Evolutionary conservation across 108 stramenopile species (phyloP).

Genomic region (Poteriospumella lacustris): DNA sequence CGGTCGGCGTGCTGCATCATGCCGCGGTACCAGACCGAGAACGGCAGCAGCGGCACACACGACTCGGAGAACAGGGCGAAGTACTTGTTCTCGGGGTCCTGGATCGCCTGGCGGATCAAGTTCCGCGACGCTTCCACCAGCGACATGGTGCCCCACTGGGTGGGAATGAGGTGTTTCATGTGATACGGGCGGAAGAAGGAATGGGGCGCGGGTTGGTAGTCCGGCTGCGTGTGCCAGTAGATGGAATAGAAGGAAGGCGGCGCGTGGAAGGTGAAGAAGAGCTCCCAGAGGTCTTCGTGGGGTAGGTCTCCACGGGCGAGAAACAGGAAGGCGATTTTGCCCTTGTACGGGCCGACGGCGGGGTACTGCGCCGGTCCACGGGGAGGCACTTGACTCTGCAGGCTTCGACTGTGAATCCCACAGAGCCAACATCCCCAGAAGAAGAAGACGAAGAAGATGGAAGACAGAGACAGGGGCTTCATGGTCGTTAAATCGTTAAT

Average conservation of each 20-base stretch:
- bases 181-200: not conserved
- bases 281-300: not conserved
- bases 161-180: not conserved
- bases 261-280: not conserved
- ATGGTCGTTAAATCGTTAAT: no score
- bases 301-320: not conserved
- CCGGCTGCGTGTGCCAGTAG: not conserved
- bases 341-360: not conserved
- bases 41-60: not conserved
- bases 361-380: no score
- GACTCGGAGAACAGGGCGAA: not conserved
- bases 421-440: no score
- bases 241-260: not conserved
- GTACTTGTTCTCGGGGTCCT: conserved; percentile 2
- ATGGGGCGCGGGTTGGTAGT: not conserved
- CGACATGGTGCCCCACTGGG: not conserved
- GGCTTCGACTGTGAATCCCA: no score
- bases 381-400: no score
- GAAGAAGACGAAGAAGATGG: no score
- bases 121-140: not conserved
- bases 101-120: not conserved
- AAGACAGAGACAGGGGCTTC: no score
- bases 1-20: not conserved
- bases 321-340: conserved; percentile 11
- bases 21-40: not conserved